Evolutionary conservation across 179 eudicot genomes (phyloP).

Genomic region (Heliamphora ciliata): DNA sequence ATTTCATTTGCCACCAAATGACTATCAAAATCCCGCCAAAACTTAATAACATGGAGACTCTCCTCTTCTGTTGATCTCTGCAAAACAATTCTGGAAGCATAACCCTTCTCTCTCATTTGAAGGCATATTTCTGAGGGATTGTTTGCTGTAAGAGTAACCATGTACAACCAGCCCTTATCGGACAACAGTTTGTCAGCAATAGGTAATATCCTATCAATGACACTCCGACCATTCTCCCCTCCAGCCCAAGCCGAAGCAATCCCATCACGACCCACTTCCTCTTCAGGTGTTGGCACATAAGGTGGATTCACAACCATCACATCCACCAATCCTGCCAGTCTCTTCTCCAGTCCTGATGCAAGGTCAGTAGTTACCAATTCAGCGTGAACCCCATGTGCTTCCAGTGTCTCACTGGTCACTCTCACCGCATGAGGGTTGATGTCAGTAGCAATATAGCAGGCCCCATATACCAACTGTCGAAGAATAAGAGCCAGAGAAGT

Average conservation of each 20-base stretch:
- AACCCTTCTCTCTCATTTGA: slow-evolving; percentile 70
- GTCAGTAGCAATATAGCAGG: slow-evolving; percentile 74
- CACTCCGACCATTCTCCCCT: slow-evolving; percentile 77
- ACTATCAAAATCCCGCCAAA: slow-evolving; percentile 68
- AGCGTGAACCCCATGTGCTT: slow-evolving; percentile 74
- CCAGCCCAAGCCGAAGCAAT: slow-evolving; percentile 89
- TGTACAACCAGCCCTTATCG: slow-evolving; percentile 73
- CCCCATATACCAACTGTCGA: slow-evolving; percentile 30
- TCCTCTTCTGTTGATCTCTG: slow-evolving; percentile 95
- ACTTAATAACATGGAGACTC: slow-evolving; percentile 71
- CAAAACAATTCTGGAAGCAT: slow-evolving; percentile 57
- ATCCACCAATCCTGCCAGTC: slow-evolving; percentile 60
- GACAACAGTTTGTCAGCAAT: slow-evolving; percentile 71
- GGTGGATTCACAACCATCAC: slow-evolving; percentile 91
- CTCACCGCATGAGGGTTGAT: slow-evolving; percentile 61
- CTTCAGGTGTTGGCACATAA: slow-evolving; percentile 93
- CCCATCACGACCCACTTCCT: slow-evolving; percentile 76
- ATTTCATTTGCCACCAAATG: slow-evolving; percentile 31
- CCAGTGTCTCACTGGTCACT: slow-evolving; percentile 54
- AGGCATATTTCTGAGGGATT: slow-evolving; percentile 70
- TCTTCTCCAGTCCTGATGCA: slow-evolving; percentile 57
- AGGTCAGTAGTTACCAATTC: slow-evolving; percentile 64
- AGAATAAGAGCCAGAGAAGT: slow-evolving; percentile 84
- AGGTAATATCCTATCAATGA: slow-evolving; percentile 76
- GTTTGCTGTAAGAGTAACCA: slow-evolving; percentile 67